Base-by-base conservation (phyloP, 192 early-diverging fungal species). In the Entomortierella chlamydospora region DNA sequence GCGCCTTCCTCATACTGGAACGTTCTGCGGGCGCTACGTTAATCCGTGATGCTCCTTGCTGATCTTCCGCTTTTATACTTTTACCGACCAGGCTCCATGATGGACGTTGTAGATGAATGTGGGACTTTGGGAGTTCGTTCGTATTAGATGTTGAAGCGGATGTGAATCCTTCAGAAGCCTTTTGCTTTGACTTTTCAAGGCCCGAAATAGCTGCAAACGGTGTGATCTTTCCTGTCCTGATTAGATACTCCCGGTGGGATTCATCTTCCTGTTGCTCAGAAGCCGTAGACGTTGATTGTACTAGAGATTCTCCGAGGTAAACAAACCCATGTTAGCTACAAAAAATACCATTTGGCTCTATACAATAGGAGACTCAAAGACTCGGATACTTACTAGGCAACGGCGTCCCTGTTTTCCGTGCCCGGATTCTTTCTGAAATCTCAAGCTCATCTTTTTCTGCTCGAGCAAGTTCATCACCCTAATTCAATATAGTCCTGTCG, bases 221-320 rank as follows among this genome's bases (percentile, higher is more conserved):
- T 31, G 86, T 93, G 45, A 91, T 88, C 71, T 89, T 92, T 50
- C 87, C 91, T 39, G 85, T 90, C 20, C 88, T 73, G 70, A 92
- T 91, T n/a, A 93, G 73, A 49, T 85, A 83, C 12, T 94, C 92
- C 37, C 90, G 68, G 43, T 86, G 83, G 15, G 89, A 84, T 57
- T 93, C 91, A 51, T 66, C 70, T 0, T 60, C 55, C 12, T 55
- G 55, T 34, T 70, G 74, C 5, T 43, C 39, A 70, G 79, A 22
- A 45, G 39, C 28, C n/a, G 55, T n/a, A 2, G 57, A 42, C 60
- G 62, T 37, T 31, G 47, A 20, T 57, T 54, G 29, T 78, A 49
- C 61, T 68, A 61, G 42, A 34, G 64, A 53, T 34, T 82, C 64
- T 31, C 53, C 10, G 28, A 23, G 13, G 0, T 34, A 47, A 37